phyloP scores from a whole-genome alignment of 139 green algal genomes.

The Micromonas commoda region DNA sequence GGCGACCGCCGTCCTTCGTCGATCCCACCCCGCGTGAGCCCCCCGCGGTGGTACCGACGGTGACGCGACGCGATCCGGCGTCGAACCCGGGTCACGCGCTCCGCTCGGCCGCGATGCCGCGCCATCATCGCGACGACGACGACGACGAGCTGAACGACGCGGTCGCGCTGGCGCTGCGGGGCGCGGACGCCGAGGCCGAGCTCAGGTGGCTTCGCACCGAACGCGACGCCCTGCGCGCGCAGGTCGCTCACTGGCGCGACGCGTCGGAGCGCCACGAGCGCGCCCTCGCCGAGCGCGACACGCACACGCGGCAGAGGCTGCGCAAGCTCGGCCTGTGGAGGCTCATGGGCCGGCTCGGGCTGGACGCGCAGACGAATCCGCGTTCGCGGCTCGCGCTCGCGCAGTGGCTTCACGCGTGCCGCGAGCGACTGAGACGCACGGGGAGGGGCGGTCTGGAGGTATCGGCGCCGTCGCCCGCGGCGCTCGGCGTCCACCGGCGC shows the following conservation, averaged over 20 bases:
- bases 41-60: too few relatives aligned
- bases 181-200: not conserved
- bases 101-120: too few relatives aligned
- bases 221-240: too few relatives aligned
- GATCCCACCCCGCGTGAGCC: too few relatives aligned
- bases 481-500: too few relatives aligned
- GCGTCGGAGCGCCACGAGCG: not conserved
- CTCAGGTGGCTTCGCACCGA: too few relatives aligned
- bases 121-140: not conserved
- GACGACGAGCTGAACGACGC: not conserved
- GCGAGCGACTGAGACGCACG: not conserved
- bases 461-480: not conserved
- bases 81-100: too few relatives aligned
- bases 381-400: not conserved
- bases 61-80: too few relatives aligned
- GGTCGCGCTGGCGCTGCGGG: too few relatives aligned
- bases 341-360: not conserved
- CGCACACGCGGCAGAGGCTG: not conserved
- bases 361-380: not conserved
- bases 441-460: not conserved
- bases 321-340: not conserved
- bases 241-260: too few relatives aligned
- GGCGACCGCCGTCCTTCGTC: too few relatives aligned
- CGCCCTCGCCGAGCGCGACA: not conserved
- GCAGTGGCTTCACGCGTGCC: not conserved